Percentiles rank a stretch among this genome's conserved stretches.
These are phyloP conservation scores for Triglochin maritima DNA, from an alignment of 106 monocot genomes.

Conservation along the genomic window DNA sequence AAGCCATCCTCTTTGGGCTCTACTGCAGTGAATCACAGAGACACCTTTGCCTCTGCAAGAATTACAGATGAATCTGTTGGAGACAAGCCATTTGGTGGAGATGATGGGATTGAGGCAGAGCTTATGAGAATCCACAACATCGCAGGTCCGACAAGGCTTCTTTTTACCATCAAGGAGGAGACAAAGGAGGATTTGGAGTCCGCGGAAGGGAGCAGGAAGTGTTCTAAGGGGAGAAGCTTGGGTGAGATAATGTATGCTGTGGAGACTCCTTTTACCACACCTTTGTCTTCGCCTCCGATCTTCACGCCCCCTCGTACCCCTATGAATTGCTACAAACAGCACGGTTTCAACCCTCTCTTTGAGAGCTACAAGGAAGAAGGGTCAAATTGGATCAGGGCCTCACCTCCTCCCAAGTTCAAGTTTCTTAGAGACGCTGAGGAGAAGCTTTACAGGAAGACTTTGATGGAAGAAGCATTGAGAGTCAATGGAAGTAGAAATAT, in stretches of 20 bases:
- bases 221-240: conserved; percentile 4
- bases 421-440: conserved; percentile 25
- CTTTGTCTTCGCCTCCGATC: conserved; percentile 19
- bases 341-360: conserved; percentile 15
- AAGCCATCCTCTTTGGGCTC: conserved; percentile 38
- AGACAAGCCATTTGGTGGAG: conserved; percentile 18
- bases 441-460: conserved; percentile 20
- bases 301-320: conserved; percentile 18
- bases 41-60: conserved; percentile 6
- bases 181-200: conserved; percentile 25
- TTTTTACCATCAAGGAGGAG: conserved; percentile 27
- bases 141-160: conserved; percentile 5
- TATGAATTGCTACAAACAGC: conserved; percentile 3
- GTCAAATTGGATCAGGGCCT: conserved; percentile 4
- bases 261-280: conserved; percentile 16
- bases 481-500: background rate
- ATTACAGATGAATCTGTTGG: conserved; percentile 3
- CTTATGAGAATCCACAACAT: conserved; percentile 13
- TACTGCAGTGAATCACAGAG: conserved; percentile 33
- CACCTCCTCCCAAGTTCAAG: conserved; percentile 28
- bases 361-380: conserved; percentile 1
- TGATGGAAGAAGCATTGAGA: conserved; percentile 16
- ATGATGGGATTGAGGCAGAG: conserved; percentile 1
- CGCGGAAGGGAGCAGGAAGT: conserved; percentile 12
- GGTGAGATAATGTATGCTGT: conserved; percentile 3